Percentiles rank a stretch among this genome's conserved stretches.
These are phyloP conservation scores for Aechmea fasciata DNA, from an alignment of 176 grass and related monocot genomes.

Conservation along the genomic window DNA sequence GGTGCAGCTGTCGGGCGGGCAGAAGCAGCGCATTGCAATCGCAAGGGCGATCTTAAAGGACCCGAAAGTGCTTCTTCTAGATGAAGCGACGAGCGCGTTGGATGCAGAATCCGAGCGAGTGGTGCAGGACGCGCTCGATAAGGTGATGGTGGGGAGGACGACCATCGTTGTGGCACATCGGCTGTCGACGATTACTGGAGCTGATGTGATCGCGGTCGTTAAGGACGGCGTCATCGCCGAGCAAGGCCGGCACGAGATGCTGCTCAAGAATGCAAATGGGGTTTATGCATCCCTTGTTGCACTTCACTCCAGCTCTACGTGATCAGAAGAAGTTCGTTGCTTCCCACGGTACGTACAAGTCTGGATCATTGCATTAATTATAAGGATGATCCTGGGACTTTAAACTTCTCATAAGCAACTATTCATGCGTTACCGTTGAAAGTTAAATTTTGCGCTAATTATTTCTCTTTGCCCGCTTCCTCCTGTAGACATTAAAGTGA, in stretches of 20 bases:
- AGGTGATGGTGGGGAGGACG: slow-evolving; percentile 43
- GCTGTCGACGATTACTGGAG: slow-evolving; percentile 34
- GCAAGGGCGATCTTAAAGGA: slow-evolving; percentile 47
- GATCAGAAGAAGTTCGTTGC: not conserved
- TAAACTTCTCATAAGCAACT: too few species aligned
- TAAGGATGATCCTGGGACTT: too few species aligned
- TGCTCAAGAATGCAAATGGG: slow-evolving; percentile 23
- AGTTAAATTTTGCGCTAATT: too few species aligned
- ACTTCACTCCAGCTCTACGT: slow-evolving; percentile 27
- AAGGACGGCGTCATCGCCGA: slow-evolving; percentile 42
- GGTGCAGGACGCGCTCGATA: slow-evolving; percentile 46
- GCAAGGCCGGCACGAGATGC: slow-evolving; percentile 30
- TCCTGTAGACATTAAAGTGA: too few species aligned
- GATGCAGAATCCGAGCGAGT: slow-evolving; percentile 47
- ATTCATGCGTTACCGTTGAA: too few species aligned
- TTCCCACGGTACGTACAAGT: too few species aligned
- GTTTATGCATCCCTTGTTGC: slow-evolving; percentile 36
- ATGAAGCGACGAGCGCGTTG: slow-evolving; percentile 51
- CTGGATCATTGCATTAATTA: too few species aligned
- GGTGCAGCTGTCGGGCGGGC: slow-evolving; percentile 53
- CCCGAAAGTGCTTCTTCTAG: slow-evolving; percentile 41
- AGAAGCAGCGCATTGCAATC: slow-evolving; percentile 67
- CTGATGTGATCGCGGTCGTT: slow-evolving; percentile 31
- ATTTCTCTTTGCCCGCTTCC: too few species aligned
- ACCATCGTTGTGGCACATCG: slow-evolving; percentile 36